Evolutionary conservation across 2,329 filamentous ascomycete species (phyloP), one percentile per base, ranked within the genome.

Genomic region (Ceratocystis huliohia): DNA sequence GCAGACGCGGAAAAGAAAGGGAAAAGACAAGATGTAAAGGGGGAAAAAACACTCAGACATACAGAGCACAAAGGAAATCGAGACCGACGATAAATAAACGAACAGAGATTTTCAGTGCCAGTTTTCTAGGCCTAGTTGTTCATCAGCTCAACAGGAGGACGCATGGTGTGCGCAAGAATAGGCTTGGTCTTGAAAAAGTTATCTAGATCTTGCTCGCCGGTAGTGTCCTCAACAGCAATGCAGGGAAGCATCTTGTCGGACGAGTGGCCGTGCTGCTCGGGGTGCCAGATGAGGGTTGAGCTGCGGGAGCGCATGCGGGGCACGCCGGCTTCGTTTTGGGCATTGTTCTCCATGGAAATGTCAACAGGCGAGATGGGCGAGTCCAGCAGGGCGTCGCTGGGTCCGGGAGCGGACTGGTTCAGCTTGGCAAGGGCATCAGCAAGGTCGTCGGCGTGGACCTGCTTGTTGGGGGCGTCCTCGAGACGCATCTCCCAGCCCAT

Each of bases 401-500:
- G 66, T 5, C 61, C 68, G 25, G 66, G 67, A 57, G 73, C 70
- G 68, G 75, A 75, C 70, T 84, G 80, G 72, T 83, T 81, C 69
- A 88, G 75, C 75, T 82, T 84, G 13, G 84, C 81, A 56, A 88
- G 76, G 1, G 86, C 86, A 64, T 85, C 82, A 20, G 85, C 85
- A 30, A 88, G 78, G 73, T 88, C 86, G 67, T 88, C 84, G 53
- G 86, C 84, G 72, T 88, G 84, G 30, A 88, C 84, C 72, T 81
- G 79, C 76, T 86, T 87, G 74, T 88, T 88, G 67, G 86, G 86
- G 3, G 85, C 85, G 70, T 85, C 85, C 74, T 88, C 86, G 61
- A 87, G 76, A 70, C 80, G 80, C 76, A 85, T 81, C 76, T 87
- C 82, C 86, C 86, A 88, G 71, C 83, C 85, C 71, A 86, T 84